Evolutionary conservation across 495 filamentous ascomycete species (phyloP).

Genomic region (Trichoderma orchidacearum): DNA sequence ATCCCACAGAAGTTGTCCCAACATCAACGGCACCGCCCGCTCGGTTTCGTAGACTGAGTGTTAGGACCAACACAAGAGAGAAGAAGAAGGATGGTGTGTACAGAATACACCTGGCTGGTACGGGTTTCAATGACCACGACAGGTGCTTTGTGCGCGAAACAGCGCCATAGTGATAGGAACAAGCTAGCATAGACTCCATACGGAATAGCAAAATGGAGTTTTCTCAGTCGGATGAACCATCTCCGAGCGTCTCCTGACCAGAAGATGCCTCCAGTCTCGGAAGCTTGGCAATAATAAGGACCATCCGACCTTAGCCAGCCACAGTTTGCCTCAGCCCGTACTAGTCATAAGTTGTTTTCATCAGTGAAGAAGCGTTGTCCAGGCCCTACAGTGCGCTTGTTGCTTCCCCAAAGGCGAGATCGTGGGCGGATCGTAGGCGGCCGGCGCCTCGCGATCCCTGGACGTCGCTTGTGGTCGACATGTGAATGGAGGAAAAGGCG

Average conservation of each 20-base stretch:
- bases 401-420: background rate
- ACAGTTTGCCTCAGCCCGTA: too few species aligned
- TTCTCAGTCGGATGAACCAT: too few species aligned
- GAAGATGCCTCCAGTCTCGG: too few species aligned
- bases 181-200: too few species aligned
- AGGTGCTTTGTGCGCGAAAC: too few species aligned
- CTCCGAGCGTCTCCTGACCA: too few species aligned
- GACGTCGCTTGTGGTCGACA: background rate
- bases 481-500: conserved; percentile 1
- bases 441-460: background rate
- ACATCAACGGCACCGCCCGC: background rate
- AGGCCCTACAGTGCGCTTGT: background rate
- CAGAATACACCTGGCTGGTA: background rate
- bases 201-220: too few species aligned
- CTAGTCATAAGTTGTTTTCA: too few species aligned
- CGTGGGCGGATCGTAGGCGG: background rate
- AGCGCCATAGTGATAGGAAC: too few species aligned
- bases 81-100: background rate
- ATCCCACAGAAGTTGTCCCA: background rate
- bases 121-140: background rate
- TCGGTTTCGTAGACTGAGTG: background rate
- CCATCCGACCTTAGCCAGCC: too few species aligned
- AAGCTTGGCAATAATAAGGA: too few species aligned
- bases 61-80: background rate
- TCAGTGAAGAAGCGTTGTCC: too few species aligned